Percentiles rank a stretch among this genome's conserved stretches.
These are phyloP conservation scores for Nemania sp. DNA, from an alignment of 2,329 filamentous ascomycete genomes.

Conservation along the genomic window DNA sequence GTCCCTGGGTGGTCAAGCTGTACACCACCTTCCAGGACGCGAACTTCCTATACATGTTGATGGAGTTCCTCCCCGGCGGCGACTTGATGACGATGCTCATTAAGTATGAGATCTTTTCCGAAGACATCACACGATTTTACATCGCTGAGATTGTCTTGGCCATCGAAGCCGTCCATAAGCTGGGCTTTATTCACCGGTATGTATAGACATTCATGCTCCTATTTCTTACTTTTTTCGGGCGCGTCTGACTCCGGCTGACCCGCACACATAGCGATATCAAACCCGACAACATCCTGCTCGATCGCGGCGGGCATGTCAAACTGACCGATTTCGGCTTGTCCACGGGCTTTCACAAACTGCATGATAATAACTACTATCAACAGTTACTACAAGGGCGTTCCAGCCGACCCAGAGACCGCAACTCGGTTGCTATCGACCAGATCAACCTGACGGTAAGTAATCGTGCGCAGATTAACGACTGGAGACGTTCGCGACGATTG, in stretches of 20 bases:
- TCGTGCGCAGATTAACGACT: constrained; percentile 96
- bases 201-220: constrained; percentile 36
- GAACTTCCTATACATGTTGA: constrained; percentile 97
- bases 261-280: constrained; percentile 82
- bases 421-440: constrained; percentile 94
- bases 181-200: constrained; percentile 97
- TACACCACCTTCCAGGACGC: constrained; percentile 97
- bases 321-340: constrained; percentile 97
- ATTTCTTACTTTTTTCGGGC: too few relatives aligned
- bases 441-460: constrained; percentile 99
- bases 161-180: constrained; percentile 97
- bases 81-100: constrained; percentile 99
- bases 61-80: constrained; percentile 98
- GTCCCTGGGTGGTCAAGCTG: constrained; percentile 98
- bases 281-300: constrained; percentile 96
- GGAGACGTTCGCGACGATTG: constrained; percentile 91
- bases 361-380: constrained; percentile 98
- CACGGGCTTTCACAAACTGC: constrained; percentile 95
- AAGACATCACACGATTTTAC: constrained; percentile 98
- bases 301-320: constrained; percentile 95
- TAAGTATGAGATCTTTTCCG: constrained; percentile 99
- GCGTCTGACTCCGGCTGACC: constrained; percentile 50
- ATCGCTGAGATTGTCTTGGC: constrained; percentile 97
- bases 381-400: constrained; percentile 84
- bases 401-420: constrained; percentile 76